Conservation (phyloP, 2,329 filamentous ascomycete genomes). For the Dothideomycetidae sp. region DNA sequence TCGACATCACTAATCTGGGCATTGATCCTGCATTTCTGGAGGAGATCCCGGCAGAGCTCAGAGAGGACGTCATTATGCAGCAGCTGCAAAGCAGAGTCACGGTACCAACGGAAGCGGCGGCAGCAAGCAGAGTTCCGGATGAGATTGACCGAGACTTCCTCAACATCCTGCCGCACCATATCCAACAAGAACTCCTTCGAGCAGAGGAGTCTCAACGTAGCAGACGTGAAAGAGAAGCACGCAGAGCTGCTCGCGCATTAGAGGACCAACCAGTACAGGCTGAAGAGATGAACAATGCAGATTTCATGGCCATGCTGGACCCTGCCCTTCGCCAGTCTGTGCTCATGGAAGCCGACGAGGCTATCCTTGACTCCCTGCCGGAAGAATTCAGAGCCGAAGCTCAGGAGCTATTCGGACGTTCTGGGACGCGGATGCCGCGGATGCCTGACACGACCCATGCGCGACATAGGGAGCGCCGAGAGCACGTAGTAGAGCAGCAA, state of each 20-base stretch:
- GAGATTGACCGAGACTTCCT: conserved; percentile 90
- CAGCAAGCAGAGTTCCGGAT: conserved; percentile 48
- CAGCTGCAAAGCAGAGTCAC: conserved; percentile 60
- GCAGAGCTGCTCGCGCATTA: conserved; percentile 42
- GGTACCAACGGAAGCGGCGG: conserved; percentile 60
- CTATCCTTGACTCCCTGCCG: conserved; percentile 69
- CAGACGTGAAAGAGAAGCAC: conserved; percentile 71
- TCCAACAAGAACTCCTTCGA: conserved; percentile 78
- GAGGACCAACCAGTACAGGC: conserved; percentile 37
- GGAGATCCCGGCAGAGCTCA: conserved; percentile 90
- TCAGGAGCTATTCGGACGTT: conserved; percentile 49
- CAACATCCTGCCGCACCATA: conserved; percentile 77
- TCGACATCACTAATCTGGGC: conserved; percentile 86
- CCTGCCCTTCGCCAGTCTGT: conserved; percentile 74
- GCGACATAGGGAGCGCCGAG: conserved; percentile 1
- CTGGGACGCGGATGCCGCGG: conserved; percentile 19
- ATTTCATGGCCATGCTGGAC: conserved; percentile 81
- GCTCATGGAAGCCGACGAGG: conserved; percentile 80
- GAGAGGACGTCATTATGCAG: conserved; percentile 89
- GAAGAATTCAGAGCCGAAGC: conserved; percentile 79
- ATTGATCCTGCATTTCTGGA: conserved; percentile 92
- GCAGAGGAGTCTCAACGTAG: conserved; percentile 83
- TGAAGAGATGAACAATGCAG: conserved; percentile 82
- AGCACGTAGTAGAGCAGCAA: conserved; percentile 5
- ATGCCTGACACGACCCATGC: conserved; percentile 6